These are phyloP conservation scores for Calocybe indica DNA, from an alignment of 768 basidiomycete genomes.

Conservation along the genomic window DNA sequence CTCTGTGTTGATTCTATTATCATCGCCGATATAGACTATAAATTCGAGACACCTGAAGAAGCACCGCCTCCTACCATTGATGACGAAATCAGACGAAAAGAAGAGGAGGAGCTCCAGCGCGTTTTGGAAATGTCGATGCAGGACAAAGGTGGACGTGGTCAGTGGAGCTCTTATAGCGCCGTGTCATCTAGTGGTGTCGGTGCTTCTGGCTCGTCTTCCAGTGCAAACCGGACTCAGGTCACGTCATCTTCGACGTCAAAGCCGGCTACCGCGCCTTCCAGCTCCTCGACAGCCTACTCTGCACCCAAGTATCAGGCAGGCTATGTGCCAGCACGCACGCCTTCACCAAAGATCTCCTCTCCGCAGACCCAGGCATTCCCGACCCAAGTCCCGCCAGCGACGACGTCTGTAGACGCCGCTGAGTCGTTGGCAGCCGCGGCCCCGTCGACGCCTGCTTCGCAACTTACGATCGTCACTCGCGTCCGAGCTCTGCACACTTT, in stretches of 20 bases:
- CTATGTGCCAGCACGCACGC: slow-evolving; percentile 54
- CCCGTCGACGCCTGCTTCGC: slow-evolving; percentile 9
- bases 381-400: slow-evolving; percentile 15
- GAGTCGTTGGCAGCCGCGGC: slow-evolving; percentile 3
- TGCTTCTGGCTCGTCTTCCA: slow-evolving; percentile 13
- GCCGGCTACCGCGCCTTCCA: slow-evolving; percentile 8
- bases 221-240: slow-evolving; percentile 2
- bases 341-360: slow-evolving; percentile 26
- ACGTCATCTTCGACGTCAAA: slow-evolving; percentile 12
- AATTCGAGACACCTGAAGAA: slow-evolving; percentile 58
- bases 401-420: slow-evolving; percentile 13
- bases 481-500: slow-evolving; percentile 89
- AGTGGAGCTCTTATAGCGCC: slow-evolving; percentile 41
- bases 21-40: slow-evolving; percentile 47
- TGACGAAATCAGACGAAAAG: slow-evolving; percentile 74
- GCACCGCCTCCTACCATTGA: slow-evolving; percentile 65
- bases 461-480: slow-evolving; percentile 55
- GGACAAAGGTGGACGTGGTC: slow-evolving; percentile 75
- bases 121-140: slow-evolving; percentile 91
- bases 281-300: slow-evolving; percentile 14
- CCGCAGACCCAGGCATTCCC: slow-evolving; percentile 16
- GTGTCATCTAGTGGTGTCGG: slow-evolving; percentile 23
- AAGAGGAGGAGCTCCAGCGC: slow-evolving; percentile 93
- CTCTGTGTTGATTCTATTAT: not conserved
- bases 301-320: slow-evolving; percentile 42